These are phyloP conservation scores for Rhizoctonia solani DNA, from an alignment of 1,284 basidiomycete genomes.

Conservation along the genomic window DNA sequence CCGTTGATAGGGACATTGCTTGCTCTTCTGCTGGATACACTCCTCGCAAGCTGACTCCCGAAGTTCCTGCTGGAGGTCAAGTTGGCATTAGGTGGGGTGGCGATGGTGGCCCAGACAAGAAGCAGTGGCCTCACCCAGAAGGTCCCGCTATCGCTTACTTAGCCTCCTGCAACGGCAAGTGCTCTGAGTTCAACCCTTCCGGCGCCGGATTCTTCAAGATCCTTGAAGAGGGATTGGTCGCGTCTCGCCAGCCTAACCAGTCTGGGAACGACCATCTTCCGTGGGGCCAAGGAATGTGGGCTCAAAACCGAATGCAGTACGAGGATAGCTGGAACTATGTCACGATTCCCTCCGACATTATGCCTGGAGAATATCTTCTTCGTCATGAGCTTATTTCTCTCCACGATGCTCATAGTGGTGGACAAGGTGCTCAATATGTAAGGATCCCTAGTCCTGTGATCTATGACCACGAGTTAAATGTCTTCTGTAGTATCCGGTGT, in stretches of 20 bases:
- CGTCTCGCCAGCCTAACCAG: slow-evolving; percentile 37
- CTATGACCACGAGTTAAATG: neutral
- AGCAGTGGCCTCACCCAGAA: slow-evolving; percentile 24
- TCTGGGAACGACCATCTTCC: neutral
- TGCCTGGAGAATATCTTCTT: slow-evolving; percentile 67
- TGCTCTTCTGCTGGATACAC: slow-evolving; percentile 15
- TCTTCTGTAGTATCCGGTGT: slow-evolving; percentile 68
- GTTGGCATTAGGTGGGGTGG: slow-evolving; percentile 16
- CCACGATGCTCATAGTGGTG: slow-evolving; percentile 55
- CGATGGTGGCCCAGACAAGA: slow-evolving; percentile 1
- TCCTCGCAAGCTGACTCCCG: neutral
- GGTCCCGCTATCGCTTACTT: slow-evolving; percentile 75
- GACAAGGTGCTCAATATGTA: slow-evolving; percentile 53
- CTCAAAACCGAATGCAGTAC: slow-evolving; percentile 9
- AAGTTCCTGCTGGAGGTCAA: neutral
- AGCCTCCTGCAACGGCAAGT: slow-evolving; percentile 55
- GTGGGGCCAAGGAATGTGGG: slow-evolving; percentile 9
- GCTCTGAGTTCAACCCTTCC: slow-evolving; percentile 61
- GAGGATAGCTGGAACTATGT: slow-evolving; percentile 49
- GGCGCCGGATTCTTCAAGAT: slow-evolving; percentile 75
- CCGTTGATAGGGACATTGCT: slow-evolving; percentile 30
- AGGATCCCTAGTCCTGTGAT: neutral
- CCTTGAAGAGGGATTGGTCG: slow-evolving; percentile 55
- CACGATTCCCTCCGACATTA: slow-evolving; percentile 59
- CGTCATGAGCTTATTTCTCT: slow-evolving; percentile 75